Percentiles rank a stretch among this genome's conserved stretches.
phyloP scores from a whole-genome alignment of 2,329 filamentous ascomycete species.

The Cercospora sp. region DNA sequence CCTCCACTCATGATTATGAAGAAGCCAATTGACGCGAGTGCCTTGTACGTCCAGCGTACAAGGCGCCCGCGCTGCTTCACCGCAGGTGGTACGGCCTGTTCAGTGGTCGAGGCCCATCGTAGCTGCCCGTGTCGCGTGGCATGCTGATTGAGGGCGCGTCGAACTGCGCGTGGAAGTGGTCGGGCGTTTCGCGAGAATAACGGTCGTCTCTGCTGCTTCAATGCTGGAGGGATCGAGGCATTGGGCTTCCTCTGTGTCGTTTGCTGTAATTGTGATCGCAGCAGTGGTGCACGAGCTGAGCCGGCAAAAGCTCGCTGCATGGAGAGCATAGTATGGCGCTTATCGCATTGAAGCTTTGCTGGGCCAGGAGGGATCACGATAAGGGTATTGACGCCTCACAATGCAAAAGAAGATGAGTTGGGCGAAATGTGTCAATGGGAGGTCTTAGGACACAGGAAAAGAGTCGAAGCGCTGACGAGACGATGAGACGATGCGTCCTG shows the following conservation, averaged over 20 bases:
- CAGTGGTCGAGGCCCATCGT: constrained; percentile 26
- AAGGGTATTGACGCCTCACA: background rate
- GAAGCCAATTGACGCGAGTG: constrained; percentile 71
- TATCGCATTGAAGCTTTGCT: constrained; percentile 27
- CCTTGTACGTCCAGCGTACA: constrained; percentile 62
- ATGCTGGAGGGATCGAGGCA: constrained; percentile 11
- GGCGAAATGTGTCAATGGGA: background rate
- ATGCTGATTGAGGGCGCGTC: constrained; percentile 18
- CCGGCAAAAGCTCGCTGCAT: constrained; percentile 28
- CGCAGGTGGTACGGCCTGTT: constrained; percentile 4
- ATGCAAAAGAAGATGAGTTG: background rate
- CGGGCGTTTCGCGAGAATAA: constrained; percentile 14
- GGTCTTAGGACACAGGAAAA: background rate
- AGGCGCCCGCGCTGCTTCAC: constrained; percentile 34
- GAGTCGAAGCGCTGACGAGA: background rate
- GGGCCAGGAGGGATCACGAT: constrained; percentile 3
- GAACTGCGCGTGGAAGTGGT: constrained; percentile 22
- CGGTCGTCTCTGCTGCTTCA: constrained; percentile 11
- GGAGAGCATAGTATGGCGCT: constrained; percentile 23
- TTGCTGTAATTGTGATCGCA: constrained; percentile 13
- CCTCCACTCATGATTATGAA: constrained; percentile 69
- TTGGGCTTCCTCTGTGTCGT: constrained; percentile 12
- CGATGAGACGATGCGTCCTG: background rate
- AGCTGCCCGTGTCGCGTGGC: constrained; percentile 18
- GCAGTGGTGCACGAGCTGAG: constrained; percentile 21